Conservation (phyloP, 345 rosid genomes). For the Leavenworthia alabamica region DNA sequence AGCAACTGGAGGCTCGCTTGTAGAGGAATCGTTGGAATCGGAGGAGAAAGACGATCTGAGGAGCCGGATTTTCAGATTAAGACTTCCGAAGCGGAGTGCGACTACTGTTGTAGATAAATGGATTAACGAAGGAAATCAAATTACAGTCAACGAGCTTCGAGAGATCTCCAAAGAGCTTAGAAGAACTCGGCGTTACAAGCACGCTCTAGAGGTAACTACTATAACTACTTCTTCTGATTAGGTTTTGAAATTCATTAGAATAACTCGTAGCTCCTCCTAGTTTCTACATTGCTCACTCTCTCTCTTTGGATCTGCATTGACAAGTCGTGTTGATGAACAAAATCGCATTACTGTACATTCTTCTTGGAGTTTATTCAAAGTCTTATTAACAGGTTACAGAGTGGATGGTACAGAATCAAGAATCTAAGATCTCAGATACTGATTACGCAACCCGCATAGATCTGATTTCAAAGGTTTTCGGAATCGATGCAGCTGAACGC, state of each 20-base stretch:
- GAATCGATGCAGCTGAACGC: conserved; percentile 82
- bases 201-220: conserved; percentile 78
- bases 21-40: conserved; percentile 31
- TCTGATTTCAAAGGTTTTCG: conserved; percentile 80
- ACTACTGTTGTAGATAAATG: conserved; percentile 67
- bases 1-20: conserved; percentile 21
- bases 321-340: neutral
- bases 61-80: conserved; percentile 65
- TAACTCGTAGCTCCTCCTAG: neutral
- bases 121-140: conserved; percentile 65
- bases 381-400: conserved; percentile 58
- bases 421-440: conserved; percentile 48
- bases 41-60: conserved; percentile 54
- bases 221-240: neutral
- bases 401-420: conserved; percentile 68
- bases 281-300: neutral
- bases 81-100: conserved; percentile 81
- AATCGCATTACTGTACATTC: neutral
- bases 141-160: conserved; percentile 56
- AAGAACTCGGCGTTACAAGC: conserved; percentile 73
- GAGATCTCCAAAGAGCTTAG: conserved; percentile 68
- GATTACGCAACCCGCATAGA: conserved; percentile 71
- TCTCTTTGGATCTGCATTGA: conserved; percentile 1
- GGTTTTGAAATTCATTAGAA: neutral
- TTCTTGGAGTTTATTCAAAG: conserved; percentile 6